A percentile compares a stretch with the other conserved stretches of the same genome.
phyloP scores from a whole-genome alignment of 2,329 filamentous ascomycete species.

The Keithomyces neogunnii region DNA sequence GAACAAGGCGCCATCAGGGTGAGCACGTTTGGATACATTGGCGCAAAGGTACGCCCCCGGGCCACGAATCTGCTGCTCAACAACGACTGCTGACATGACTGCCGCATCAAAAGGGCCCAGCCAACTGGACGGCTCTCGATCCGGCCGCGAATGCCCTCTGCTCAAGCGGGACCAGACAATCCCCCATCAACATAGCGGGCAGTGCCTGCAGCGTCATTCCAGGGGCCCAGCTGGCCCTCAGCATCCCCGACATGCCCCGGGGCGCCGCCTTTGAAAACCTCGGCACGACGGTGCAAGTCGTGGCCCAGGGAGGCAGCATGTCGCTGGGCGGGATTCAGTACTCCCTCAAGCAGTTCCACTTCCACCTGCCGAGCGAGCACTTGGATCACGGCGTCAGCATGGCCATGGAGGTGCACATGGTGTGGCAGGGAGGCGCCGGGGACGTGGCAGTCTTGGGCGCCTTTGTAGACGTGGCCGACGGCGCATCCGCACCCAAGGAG shows the following conservation, averaged over 20 bases:
- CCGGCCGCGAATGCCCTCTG: slow-evolving; percentile 34
- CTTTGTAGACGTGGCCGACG: not conserved
- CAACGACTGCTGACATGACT: not conserved
- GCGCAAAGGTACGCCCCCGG: slow-evolving; percentile 19
- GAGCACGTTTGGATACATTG: slow-evolving; percentile 30
- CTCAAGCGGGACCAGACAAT: slow-evolving; percentile 40
- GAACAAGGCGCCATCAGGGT: slow-evolving; percentile 21
- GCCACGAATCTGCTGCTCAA: too few relatives aligned
- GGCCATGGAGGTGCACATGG: slow-evolving; percentile 23
- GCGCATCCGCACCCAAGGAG: not conserved
- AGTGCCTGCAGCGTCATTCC: slow-evolving; percentile 17
- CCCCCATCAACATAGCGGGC: slow-evolving; percentile 43
- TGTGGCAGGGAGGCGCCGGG: slow-evolving; percentile 13
- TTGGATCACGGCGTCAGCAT: slow-evolving; percentile 30
- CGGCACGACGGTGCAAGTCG: slow-evolving; percentile 42
- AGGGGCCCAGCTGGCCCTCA: slow-evolving; percentile 22
- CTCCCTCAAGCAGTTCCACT: slow-evolving; percentile 46
- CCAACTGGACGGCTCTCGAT: slow-evolving; percentile 42
- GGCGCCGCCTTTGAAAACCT: slow-evolving; percentile 41
- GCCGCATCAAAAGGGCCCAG: slow-evolving; percentile 28
- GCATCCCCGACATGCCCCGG: slow-evolving; percentile 25
- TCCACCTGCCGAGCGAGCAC: slow-evolving; percentile 54
- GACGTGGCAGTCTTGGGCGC: slow-evolving; percentile 13
- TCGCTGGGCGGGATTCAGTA: slow-evolving; percentile 30
- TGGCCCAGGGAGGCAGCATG: slow-evolving; percentile 37